These are phyloP conservation scores for Kazachstania kunashirensis DNA, from an alignment of 805 yeast species.

Conservation along the genomic window DNA sequence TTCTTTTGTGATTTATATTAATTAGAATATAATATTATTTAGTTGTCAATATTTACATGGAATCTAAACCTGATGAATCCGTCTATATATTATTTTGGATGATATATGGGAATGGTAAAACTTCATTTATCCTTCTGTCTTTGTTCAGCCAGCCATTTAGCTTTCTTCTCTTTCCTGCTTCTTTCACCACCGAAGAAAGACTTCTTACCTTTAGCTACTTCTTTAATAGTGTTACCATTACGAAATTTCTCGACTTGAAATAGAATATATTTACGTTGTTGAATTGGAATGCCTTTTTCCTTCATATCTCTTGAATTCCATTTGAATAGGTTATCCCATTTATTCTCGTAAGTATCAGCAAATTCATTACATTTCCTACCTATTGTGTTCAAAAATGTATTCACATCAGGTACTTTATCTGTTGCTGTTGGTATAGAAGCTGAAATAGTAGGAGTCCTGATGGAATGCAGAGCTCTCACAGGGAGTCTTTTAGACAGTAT, in stretches of 20 bases:
- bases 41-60: no score
- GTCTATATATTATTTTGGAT: no score
- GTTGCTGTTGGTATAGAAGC: constrained; percentile 41
- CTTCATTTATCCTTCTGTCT: constrained; percentile 1
- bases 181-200: constrained; percentile 79
- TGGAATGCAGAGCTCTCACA: constrained; percentile 2
- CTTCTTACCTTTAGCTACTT: constrained; percentile 60
- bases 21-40: no score
- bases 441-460: not conserved
- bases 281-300: constrained; percentile 64
- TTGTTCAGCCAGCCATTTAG: constrained; percentile 49
- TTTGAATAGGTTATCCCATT: constrained; percentile 57
- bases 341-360: constrained; percentile 57
- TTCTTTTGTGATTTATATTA: no score
- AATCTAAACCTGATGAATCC: no score
- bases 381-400: constrained; percentile 61
- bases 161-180: constrained; percentile 54
- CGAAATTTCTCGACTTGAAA: constrained; percentile 62
- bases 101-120: no score
- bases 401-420: constrained; percentile 52
- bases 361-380: constrained; percentile 70
- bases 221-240: constrained; percentile 45
- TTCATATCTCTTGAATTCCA: constrained; percentile 51
- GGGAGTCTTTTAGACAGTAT: not conserved
- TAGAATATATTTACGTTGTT: constrained; percentile 63